Conservation (phyloP, 2,329 filamentous ascomycete species). For the Ophiostoma montium region DNA sequence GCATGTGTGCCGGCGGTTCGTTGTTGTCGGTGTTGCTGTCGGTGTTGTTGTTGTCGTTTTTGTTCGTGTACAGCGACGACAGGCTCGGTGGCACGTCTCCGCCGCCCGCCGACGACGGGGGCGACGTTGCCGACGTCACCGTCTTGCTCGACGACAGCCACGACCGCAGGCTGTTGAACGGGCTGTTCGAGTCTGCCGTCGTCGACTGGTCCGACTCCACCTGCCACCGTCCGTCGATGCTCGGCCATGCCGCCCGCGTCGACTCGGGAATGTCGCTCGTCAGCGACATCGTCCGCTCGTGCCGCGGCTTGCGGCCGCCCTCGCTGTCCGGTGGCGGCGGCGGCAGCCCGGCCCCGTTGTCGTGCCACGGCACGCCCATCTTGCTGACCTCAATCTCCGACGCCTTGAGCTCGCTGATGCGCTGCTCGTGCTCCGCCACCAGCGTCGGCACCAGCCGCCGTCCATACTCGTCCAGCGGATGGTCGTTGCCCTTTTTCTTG, state of each 20-base stretch:
- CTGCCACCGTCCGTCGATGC: constrained; percentile 5
- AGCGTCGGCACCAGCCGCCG: constrained; percentile 10
- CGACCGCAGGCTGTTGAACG: constrained; percentile 14
- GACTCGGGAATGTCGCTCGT: constrained; percentile 6
- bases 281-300: constrained; percentile 11
- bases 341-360: constrained; percentile 1
- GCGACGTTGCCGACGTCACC: constrained; percentile 4
- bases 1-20: constrained; percentile 21
- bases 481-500: constrained; percentile 2
- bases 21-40: too few species aligned
- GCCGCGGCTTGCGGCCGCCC: neutral
- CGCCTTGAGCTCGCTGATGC: constrained; percentile 13
- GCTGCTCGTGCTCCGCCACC: constrained; percentile 14
- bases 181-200: constrained; percentile 11
- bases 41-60: neutral
- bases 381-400: constrained; percentile 13
- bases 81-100: constrained; percentile 5
- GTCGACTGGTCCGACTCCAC: constrained; percentile 11
- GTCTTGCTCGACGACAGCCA: constrained; percentile 11
- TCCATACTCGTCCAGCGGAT: constrained; percentile 11
- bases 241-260: constrained; percentile 6
- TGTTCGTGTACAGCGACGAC: constrained; percentile 9
- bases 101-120: constrained; percentile 8
- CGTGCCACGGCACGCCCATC: constrained; percentile 11
- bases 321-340: neutral